phyloP scores from a whole-genome alignment of 345 rosid species.

The Nephelium lappaceum region DNA sequence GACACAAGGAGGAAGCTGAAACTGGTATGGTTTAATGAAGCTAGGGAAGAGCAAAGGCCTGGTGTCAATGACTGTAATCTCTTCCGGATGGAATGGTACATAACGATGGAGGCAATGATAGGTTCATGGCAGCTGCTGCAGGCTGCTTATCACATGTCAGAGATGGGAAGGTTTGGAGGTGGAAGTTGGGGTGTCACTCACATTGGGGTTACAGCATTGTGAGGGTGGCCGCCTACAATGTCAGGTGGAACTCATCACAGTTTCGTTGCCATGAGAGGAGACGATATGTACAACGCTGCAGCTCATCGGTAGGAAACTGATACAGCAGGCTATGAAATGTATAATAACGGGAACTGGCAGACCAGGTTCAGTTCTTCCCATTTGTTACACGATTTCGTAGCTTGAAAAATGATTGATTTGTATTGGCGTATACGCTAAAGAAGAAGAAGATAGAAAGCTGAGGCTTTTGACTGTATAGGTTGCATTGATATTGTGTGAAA shows the following conservation, averaged over 20 bases:
- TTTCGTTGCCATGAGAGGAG: constrained; percentile 61
- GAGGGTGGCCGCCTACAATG: constrained; percentile 57
- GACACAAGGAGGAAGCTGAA: constrained; percentile 34
- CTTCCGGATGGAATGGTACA: constrained; percentile 42
- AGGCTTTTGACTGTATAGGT: constrained; percentile 3
- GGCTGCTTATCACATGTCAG: constrained; percentile 65
- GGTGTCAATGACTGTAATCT: constrained; percentile 38
- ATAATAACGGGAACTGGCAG: constrained; percentile 61
- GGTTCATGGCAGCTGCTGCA: constrained; percentile 60
- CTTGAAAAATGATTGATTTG: constrained; percentile 39
- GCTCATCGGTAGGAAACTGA: constrained; percentile 48
- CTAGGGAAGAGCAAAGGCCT: constrained; percentile 43
- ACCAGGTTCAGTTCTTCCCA: constrained; percentile 66
- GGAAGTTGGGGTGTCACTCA: constrained; percentile 79
- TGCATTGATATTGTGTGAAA: constrained; percentile 14
- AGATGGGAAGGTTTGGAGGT: constrained; percentile 57
- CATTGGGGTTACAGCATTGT: constrained; percentile 78
- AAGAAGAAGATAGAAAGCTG: constrained; percentile 1
- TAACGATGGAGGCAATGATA: constrained; percentile 36
- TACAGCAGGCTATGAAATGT: constrained; percentile 54
- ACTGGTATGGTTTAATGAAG: constrained; percentile 41
- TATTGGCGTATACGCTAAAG: neutral
- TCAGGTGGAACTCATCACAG: constrained; percentile 47
- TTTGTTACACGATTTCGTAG: constrained; percentile 81
- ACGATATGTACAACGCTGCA: constrained; percentile 43